Evolutionary conservation across 1,284 basidiomycete genomes (phyloP), one percentile per base, ranked within the genome.

Genomic region (Sporisorium iseilematis-ciliati): DNA sequence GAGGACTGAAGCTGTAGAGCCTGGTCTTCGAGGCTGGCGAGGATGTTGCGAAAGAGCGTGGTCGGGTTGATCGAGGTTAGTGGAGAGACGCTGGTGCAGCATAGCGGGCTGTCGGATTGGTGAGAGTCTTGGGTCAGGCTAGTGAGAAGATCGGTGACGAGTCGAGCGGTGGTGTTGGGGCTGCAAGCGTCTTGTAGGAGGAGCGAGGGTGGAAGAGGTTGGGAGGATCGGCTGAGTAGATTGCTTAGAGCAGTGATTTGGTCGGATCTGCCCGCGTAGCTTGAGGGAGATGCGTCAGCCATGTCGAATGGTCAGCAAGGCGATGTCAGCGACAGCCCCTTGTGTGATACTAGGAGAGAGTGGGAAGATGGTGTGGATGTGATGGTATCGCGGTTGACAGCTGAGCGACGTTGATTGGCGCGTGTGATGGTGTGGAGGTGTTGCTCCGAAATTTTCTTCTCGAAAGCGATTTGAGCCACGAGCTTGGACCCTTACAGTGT

Each of bases 171-270:
- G 12, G 65, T 65, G 57, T 57, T 63, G 20, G 76, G 76, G 29
- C 68, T 75, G 60, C 63, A 66, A n/a, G 76, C 65, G 42, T 78
- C 76, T 21, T 75, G 63, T 4, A 78, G 65, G 12, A 75, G 59
- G 11, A 78, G 25, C 18, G 72, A 68, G 4, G 71, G 23, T 6
- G 76, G 72, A 10, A 71, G 51, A 11, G 72, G 62, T 40, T 68
- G 68, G 1, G 49, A 38, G 4, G 76, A 40, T 49, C 67, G 59
- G 21, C 72, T 61, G 11, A 75, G 35, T 40, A 75, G 41, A 20
- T 33, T 57, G 11, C 52, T 66, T 12, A 75, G 48, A 4, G 72
- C 29, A 6, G 23, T 26, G 10, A 69, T 58, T 52, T 75, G 72
- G 16, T 56, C 55, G 23, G 55, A 29, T 51, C 72, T 57, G 26